Base-by-base conservation (phyloP, 306 rosid species). In the Cicer judaicum region DNA sequence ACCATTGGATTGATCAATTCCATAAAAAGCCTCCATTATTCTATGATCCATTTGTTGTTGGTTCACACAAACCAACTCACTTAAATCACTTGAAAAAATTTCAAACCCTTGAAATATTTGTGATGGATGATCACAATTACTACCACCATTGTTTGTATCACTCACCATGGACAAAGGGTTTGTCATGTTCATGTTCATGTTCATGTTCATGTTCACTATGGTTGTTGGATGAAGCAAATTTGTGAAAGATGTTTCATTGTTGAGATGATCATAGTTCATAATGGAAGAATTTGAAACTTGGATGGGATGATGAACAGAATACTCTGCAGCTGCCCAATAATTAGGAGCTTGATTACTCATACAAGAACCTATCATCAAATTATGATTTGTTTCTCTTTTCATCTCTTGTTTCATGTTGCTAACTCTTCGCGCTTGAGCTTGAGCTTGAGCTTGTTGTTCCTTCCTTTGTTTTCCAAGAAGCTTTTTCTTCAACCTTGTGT, bases 401-500 rank as follows among this genome's bases (percentile, higher is more conserved):
- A 77, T 53, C 64, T 81, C 91, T 79, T 86, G 88, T 52, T 67
- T 50, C 11, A 68, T 36, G 80, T 34, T 63, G 69, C 38, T 77
- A 41, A 75, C 70, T 60, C 87, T 50, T 36, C 92, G 81, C 55
- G 83, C 84, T 65, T 85, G 83, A 6, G 24, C 24, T 21, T 21
- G 21, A 19, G 59, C 59, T 77, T 89, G 81, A 63, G 84, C 84
- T 63, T 86, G 83, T 7, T 91, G 92, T 15, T 88, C 87, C 67
- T 81, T 89, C 46, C 90, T 88, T 74, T 92, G 96, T 72, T 83
- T 90, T 0, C 92, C 99, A 8, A 88, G 71, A 4, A 92, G 96
- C 93, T 94, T 94, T 84, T 94, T 94, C 93, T 92, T 94, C 82
- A 94, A 77, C 83, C 89, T 90, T 0, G 99, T 94, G 83, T 94